Evolutionary conservation across 306 rosid species (phyloP).

Genomic region (Prunus persica): DNA sequence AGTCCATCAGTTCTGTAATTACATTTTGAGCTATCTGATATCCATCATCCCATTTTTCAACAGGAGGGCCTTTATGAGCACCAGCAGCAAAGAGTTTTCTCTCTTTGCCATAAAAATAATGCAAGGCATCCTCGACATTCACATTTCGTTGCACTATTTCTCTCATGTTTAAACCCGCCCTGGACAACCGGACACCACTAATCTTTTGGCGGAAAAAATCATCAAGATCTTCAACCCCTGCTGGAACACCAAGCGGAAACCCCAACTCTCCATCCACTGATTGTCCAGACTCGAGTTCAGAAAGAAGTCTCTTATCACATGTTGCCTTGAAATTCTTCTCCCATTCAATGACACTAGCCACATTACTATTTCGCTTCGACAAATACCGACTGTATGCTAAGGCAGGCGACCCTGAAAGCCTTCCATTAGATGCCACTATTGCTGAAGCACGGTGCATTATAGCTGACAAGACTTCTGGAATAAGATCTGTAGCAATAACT

Average conservation of each 20-base stretch:
- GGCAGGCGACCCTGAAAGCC: constrained; percentile 69
- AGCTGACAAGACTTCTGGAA: constrained; percentile 75
- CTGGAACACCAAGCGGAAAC: constrained; percentile 79
- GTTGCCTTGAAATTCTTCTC: constrained; percentile 69
- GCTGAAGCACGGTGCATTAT: constrained; percentile 60
- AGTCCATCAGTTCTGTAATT: constrained; percentile 68
- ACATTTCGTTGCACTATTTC: constrained; percentile 80
- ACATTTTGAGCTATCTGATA: constrained; percentile 75
- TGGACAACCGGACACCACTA: constrained; percentile 70
- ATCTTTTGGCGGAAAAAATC: constrained; percentile 89
- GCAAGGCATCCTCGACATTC: constrained; percentile 61
- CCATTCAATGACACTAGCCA: constrained; percentile 81
- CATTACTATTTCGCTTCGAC: constrained; percentile 62
- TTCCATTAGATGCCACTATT: constrained; percentile 66
- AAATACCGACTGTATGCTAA: constrained; percentile 61
- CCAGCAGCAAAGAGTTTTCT: constrained; percentile 59
- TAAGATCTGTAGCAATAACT: constrained; percentile 72
- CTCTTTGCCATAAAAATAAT: constrained; percentile 62
- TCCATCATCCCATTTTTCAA: constrained; percentile 87
- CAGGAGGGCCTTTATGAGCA: constrained; percentile 53
- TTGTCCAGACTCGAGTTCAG: constrained; percentile 71
- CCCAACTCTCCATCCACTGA: constrained; percentile 76
- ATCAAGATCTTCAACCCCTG: constrained; percentile 94
- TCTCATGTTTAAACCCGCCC: constrained; percentile 74
- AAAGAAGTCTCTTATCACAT: constrained; percentile 70